These are phyloP conservation scores for Penicillium hesseltinei DNA, from an alignment of 2,329 filamentous ascomycete species.

Conservation along the genomic window DNA sequence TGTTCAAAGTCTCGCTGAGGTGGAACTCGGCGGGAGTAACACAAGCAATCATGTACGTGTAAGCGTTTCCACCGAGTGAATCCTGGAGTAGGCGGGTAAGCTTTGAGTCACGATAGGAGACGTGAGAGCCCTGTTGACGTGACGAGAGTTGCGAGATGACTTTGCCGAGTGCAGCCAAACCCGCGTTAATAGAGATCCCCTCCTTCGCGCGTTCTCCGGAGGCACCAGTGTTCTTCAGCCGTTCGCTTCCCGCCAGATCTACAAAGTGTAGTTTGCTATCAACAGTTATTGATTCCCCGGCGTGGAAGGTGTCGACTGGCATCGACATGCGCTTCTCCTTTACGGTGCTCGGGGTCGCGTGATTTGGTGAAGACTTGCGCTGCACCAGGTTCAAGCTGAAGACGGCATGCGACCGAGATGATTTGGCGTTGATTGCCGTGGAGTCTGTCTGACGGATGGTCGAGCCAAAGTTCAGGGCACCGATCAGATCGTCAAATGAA, in stretches of 20 bases:
- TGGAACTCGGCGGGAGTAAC: constrained; percentile 97
- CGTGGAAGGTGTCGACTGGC: constrained; percentile 73
- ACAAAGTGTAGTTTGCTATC: constrained; percentile 99
- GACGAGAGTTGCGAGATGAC: constrained; percentile 98
- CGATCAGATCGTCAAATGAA: constrained; percentile 85
- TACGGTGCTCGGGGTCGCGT: constrained; percentile 52
- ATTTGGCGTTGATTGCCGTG: constrained; percentile 95
- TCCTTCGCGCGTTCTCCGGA: constrained; percentile 92
- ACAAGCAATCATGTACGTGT: constrained; percentile 99
- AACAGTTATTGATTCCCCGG: constrained; percentile 70
- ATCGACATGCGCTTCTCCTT: constrained; percentile 84
- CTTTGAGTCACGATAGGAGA: constrained; percentile 97
- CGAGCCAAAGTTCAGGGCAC: constrained; percentile 87
- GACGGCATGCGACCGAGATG: constrained; percentile 93
- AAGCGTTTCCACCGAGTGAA: constrained; percentile 92
- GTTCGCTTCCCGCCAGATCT: constrained; percentile 92
- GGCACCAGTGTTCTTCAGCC: constrained; percentile 93
- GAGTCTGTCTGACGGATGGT: constrained; percentile 94
- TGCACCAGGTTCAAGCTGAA: constrained; percentile 91
- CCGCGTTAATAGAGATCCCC: constrained; percentile 97
- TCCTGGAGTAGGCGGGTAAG: constrained; percentile 93
- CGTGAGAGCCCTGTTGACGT: constrained; percentile 79
- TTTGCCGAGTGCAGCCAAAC: constrained; percentile 90
- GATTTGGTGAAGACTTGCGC: constrained; percentile 58
- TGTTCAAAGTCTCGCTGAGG: constrained; percentile 94